phyloP scores from a whole-genome alignment of 345 rosid species.

The Eutrema heterophyllum region DNA sequence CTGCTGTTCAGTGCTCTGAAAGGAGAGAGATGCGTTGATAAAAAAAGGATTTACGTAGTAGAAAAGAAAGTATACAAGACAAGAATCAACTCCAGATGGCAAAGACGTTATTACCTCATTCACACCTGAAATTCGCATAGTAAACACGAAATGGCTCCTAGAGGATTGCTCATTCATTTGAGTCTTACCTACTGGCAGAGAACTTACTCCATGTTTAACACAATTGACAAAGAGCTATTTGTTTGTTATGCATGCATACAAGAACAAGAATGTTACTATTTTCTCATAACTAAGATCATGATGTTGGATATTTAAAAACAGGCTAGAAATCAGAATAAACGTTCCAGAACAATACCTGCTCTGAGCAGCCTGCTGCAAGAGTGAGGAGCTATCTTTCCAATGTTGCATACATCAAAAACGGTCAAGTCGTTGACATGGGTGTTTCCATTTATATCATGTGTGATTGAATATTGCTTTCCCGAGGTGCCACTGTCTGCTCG shows the following conservation, averaged over 20 bases:
- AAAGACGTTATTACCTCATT: conserved; percentile 51
- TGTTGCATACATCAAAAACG: conserved; percentile 69
- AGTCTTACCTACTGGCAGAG: conserved; percentile 66
- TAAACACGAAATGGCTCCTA: conserved; percentile 76
- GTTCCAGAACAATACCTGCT: conserved; percentile 45
- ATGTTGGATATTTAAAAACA: background rate
- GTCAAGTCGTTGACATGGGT: conserved; percentile 73
- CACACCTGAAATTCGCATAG: conserved; percentile 65
- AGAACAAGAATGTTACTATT: background rate
- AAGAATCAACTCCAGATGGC: background rate
- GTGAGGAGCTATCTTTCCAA: conserved; percentile 63
- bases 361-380: conserved; percentile 81
- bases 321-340: background rate
- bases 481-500: conserved; percentile 48
- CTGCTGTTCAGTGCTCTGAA: conserved; percentile 73
- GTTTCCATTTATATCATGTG: conserved; percentile 75
- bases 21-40: background rate
- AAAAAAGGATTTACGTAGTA: background rate
- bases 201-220: background rate
- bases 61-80: background rate
- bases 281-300: background rate
- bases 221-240: background rate
- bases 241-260: background rate
- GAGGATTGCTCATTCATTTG: conserved; percentile 75
- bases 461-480: conserved; percentile 71